Evolutionary conservation across 129 eudicot species (phyloP).

Genomic region (Lactuca sativa): DNA sequence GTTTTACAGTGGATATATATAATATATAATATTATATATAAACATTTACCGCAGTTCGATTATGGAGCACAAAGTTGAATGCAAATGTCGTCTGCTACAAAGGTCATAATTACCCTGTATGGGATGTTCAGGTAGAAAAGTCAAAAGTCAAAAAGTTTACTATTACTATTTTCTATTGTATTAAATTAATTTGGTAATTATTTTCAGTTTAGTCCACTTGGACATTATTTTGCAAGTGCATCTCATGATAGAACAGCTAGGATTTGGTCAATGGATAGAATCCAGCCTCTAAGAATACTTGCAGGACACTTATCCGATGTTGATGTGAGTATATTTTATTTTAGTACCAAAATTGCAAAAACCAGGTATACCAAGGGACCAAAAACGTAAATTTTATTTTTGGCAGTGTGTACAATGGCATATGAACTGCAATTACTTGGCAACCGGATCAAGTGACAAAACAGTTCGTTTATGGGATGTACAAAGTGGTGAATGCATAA

Average conservation of each 20-base stretch:
- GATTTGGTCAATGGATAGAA: conserved; percentile 94
- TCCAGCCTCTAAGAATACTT: conserved; percentile 88
- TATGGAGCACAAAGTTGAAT: conserved; percentile 93
- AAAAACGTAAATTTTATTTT: neutral
- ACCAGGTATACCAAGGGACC: no score
- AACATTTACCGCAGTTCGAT: conserved; percentile 59
- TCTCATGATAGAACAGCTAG: conserved; percentile 98
- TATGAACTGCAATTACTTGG: conserved; percentile 89
- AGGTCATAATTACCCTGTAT: conserved; percentile 98
- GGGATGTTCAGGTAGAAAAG: conserved; percentile 92
- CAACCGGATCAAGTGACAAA: conserved; percentile 98
- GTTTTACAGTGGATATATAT: no score
- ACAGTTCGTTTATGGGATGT: conserved; percentile 98
- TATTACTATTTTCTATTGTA: no score
- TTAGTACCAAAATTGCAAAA: no score
- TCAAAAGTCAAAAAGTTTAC: no score
- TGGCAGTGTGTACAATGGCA: conserved; percentile 97
- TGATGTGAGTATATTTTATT: conserved; percentile 60
- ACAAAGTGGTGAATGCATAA: conserved; percentile 83
- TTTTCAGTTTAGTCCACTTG: conserved; percentile 92
- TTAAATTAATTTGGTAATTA: neutral
- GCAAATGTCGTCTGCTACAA: conserved; percentile 96
- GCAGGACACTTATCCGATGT: conserved; percentile 99
- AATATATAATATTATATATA: neutral
- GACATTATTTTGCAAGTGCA: conserved; percentile 96